Evolutionary conservation across 768 basidiomycete genomes (phyloP), one percentile per base, ranked within the genome.

Genomic region (Tylopilus plumbeoviolaceoides): DNA sequence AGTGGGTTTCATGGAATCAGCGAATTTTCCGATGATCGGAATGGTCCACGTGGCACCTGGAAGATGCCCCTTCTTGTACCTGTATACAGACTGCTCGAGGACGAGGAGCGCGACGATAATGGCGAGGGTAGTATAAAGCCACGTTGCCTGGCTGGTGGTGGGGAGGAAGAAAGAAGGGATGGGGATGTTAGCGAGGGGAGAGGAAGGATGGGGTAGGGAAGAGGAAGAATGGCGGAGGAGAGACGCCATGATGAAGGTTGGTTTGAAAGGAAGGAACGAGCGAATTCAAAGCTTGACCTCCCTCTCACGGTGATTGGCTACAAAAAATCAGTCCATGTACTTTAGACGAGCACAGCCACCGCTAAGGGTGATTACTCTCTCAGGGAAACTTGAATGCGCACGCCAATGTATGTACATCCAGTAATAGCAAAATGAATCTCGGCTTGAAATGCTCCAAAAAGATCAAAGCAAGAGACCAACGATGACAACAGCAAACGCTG

Each of bases 21-120:
- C 84, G 62, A 98, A 97, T 71, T 94, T 94, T 52, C 97, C 97
- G 51, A 99, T 98, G 63, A 99, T 63, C n/a, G 97, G 97, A 58
- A 97, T 94, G 12, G 93, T 97, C 94, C 93, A 98, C 66, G 70
- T 77, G 43, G 79, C 83, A 7, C 95, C 95, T 0, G 95, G 94
- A 7, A 98, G 80, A 61, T 88, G 81, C 18, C 78, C 81, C 65
- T 98, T 98, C 75, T 97, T 95, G 65, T 79, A 80, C 33, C 95
- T 78, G 70, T 95, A 99, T 18, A 94, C 81, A 30, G 80, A 75
- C 73, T 97, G 94, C 65, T 99, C 95, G 48, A 95, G 76, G 43
- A 83, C 73, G 46, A 99, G 83, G 39, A 99, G 81, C 12, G 87
- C 75, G 47, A 82, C 69, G 53, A 97, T 59, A 62, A 95, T 68